Evolutionary conservation across 106 monocot species (phyloP).

Genomic region (Iris macrosiphon): DNA sequence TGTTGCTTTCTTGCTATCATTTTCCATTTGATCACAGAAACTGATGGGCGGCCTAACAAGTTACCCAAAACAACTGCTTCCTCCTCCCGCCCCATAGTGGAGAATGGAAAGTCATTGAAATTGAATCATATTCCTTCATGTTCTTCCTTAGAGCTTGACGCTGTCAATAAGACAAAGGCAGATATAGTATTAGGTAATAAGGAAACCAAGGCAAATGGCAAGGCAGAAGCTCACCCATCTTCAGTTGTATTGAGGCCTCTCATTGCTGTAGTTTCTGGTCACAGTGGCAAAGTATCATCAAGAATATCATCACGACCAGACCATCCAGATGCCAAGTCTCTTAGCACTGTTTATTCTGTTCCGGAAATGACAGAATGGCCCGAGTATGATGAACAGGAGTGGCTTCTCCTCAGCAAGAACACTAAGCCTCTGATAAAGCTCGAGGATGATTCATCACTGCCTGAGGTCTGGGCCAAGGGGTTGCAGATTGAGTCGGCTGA

Average conservation of each 20-base stretch:
- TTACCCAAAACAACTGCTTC: conserved; percentile 25
- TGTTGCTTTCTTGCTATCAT: conserved; percentile 18
- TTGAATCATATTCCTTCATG: conserved; percentile 6
- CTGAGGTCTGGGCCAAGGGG: conserved; percentile 56
- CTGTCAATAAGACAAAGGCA: conserved; percentile 16
- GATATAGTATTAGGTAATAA: conserved; percentile 25
- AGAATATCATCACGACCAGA: conserved; percentile 18
- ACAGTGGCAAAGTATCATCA: conserved; percentile 10
- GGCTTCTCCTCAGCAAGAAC: conserved; percentile 37
- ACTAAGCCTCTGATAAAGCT: conserved; percentile 5
- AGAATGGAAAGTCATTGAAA: conserved; percentile 40
- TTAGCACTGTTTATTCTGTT: conserved; percentile 31
- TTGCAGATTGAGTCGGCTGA: conserved; percentile 37
- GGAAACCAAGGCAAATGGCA: conserved; percentile 30
- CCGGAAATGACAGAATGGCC: conserved; percentile 53
- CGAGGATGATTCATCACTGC: conserved; percentile 10
- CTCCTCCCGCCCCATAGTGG: conserved; percentile 23
- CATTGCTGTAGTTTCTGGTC: background rate
- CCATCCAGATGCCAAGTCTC: conserved; percentile 59
- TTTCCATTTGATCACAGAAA: conserved; percentile 51
- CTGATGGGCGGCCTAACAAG: conserved; percentile 43
- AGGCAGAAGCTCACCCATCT: conserved; percentile 11
- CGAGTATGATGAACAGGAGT: conserved; percentile 42
- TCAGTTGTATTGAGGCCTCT: too few relatives aligned
- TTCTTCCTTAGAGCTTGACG: conserved; percentile 10